phyloP scores from a whole-genome alignment of 805 yeast species.

The Wickerhamiella qilinensis region DNA sequence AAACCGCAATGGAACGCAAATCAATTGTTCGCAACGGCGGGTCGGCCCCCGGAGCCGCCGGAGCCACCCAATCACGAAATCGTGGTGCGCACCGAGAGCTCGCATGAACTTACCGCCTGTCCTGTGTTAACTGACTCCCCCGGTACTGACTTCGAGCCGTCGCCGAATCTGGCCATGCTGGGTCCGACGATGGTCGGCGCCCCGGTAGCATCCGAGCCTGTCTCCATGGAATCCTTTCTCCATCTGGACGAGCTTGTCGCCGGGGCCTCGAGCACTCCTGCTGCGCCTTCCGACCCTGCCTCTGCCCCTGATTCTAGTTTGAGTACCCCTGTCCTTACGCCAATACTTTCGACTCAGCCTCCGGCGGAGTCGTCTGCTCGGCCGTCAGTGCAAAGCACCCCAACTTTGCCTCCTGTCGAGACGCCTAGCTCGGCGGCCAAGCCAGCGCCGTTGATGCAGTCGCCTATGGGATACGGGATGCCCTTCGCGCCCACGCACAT shows the following conservation, averaged over 20 bases:
- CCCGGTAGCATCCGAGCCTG: background rate
- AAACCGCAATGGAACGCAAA: background rate
- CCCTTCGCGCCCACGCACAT: background rate
- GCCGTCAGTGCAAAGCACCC: too few species aligned
- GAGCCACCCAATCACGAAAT: background rate
- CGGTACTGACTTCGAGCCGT: background rate
- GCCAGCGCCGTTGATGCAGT: background rate
- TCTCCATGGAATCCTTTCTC: too few species aligned
- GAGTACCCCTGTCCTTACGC: background rate
- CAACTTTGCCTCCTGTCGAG: too few species aligned
- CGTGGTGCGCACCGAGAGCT: background rate
- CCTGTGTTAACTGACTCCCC: background rate
- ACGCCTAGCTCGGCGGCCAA: background rate
- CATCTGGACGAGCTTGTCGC: background rate
- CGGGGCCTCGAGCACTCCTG: background rate
- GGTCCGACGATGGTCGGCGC: background rate
- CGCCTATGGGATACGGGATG: background rate
- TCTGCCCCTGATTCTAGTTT: background rate
- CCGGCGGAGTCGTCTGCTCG: too few species aligned
- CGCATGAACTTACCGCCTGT: background rate
- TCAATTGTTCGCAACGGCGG: background rate
- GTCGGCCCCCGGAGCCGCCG: background rate
- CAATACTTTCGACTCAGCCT: too few species aligned
- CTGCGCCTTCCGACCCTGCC: background rate
- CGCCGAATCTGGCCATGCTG: background rate